Percentiles rank a stretch among this genome's conserved stretches.
These are phyloP conservation scores for Pestalotiopsis sp. DNA, from an alignment of 2,329 filamentous ascomycete species.

Conservation along the genomic window DNA sequence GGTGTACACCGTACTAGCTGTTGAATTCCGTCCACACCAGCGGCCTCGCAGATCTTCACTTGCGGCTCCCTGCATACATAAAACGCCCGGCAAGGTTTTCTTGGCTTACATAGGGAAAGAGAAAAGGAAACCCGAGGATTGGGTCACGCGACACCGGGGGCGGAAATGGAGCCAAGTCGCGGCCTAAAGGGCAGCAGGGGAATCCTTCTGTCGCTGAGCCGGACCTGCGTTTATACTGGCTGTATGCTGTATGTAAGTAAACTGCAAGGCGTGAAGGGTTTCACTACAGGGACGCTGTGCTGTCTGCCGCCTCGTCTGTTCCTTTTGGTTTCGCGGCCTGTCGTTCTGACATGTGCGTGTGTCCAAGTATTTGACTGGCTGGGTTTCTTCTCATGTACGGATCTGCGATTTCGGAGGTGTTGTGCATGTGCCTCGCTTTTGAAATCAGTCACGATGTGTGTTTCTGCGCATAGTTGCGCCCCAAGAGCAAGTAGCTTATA, in stretches of 20 bases:
- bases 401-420: not conserved
- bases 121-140: not conserved
- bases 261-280: not conserved
- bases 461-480: not conserved
- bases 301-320: not conserved
- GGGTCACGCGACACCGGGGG: not conserved
- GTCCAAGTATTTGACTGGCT: not conserved
- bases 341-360: not conserved
- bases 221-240: slow-evolving; percentile 1
- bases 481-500: not conserved
- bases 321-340: not conserved
- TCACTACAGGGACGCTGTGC: too few relatives aligned
- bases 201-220: not conserved
- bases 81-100: not conserved
- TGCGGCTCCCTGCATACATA: not conserved
- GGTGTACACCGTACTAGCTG: not conserved
- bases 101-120: not conserved
- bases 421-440: not conserved
- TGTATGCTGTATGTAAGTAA: not conserved
- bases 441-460: not conserved
- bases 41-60: not conserved
- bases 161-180: not conserved
- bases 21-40: not conserved
- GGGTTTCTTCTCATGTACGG: not conserved
- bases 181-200: not conserved